Evolutionary conservation across 208 protist genomes (phyloP).

Genomic region (Jaenimonas drosophilae): DNA sequence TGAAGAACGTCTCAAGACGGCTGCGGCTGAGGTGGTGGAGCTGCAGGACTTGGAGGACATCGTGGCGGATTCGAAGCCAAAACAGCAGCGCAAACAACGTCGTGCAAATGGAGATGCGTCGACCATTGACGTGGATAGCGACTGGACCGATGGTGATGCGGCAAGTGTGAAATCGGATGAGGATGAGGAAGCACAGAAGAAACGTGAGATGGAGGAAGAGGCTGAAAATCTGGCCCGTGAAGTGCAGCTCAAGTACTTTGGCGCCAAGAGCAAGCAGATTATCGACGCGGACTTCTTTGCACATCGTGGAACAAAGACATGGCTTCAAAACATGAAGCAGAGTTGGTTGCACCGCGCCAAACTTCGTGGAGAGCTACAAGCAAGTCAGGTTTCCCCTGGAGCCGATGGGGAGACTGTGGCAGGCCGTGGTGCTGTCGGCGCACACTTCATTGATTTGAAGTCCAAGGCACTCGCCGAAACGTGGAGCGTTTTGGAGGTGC

Average conservation of each 20-base stretch:
- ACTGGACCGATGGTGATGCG: conserved; percentile 15
- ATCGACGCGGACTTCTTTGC: conserved; percentile 73
- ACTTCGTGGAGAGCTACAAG: conserved; percentile 59
- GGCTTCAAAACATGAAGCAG: conserved; percentile 41
- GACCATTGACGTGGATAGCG: conserved; percentile 6
- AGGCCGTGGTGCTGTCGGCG: conserved; percentile 12
- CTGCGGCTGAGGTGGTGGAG: conserved; percentile 1
- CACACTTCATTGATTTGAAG: conserved; percentile 78
- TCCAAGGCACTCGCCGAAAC: conserved; percentile 48
- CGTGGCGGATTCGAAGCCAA: conserved; percentile 5
- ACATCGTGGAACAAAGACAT: conserved; percentile 16
- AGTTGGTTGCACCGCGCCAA: conserved; percentile 66
- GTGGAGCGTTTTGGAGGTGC: conserved; percentile 81
- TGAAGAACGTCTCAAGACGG: neutral
- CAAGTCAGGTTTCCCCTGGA: conserved; percentile 1
- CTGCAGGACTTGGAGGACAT: conserved; percentile 58
- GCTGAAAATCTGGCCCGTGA: conserved; percentile 24
- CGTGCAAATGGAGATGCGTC: neutral
- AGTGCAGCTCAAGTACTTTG: conserved; percentile 51
- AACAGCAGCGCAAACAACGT: too few species aligned
- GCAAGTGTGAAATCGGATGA: conserved; percentile 24
- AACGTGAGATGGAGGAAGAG: conserved; percentile 41
- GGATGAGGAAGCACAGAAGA: conserved; percentile 32
- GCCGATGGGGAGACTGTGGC: neutral
- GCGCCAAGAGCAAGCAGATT: conserved; percentile 36